Evolutionary conservation across 2,329 filamentous ascomycete species (phyloP), one percentile per base, ranked within the genome.

Genomic region (Fusarium napiforme): DNA sequence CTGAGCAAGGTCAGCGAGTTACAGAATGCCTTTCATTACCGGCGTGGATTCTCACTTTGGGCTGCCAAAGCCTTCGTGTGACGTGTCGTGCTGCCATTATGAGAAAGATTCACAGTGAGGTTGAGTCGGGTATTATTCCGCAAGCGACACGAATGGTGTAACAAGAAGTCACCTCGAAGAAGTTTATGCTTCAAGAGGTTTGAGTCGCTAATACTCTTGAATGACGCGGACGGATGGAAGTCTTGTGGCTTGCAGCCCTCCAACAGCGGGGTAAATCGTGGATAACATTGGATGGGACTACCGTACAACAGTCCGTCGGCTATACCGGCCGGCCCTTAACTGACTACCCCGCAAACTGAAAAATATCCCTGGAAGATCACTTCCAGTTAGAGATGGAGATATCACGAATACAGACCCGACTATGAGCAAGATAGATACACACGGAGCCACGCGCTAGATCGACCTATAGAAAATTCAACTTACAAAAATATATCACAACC

Each of bases 141-240:
- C 26, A 11, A 23, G 43, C 9, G 26, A 23, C 2, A 9, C 23
- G 4, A 59, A 19, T 7, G 19, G 1, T 40, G 7, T 19, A 2
- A 50, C 3, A 6, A 14, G 16, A 40, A 40, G n/a, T n/a, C 1
- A 18, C 3, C 4, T 5, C 15, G 16, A 2, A 0, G 2, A 5
- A 36, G 4, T 11, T 21, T 15, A 9, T 16, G 8, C 2, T 21
- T 5, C 8, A 34, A 34, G 11, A 23, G 8, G 16, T 50, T 15
- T n/a, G n/a, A n/a, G n/a, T n/a, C n/a, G 11, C 18, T 2, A 9
- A 28, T 28, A 21, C 7, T 2, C 18, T 4, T 53, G 32, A 26
- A 53, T 53, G 49, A 53, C 32, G 49, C 32, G 49, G 32, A 23
- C 30, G 16, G 30, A 50, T 0, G 47, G n/a, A 50, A 34, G 30